Base-by-base conservation (phyloP, 306 rosid genomes). In the Canavalia gladiata region DNA sequence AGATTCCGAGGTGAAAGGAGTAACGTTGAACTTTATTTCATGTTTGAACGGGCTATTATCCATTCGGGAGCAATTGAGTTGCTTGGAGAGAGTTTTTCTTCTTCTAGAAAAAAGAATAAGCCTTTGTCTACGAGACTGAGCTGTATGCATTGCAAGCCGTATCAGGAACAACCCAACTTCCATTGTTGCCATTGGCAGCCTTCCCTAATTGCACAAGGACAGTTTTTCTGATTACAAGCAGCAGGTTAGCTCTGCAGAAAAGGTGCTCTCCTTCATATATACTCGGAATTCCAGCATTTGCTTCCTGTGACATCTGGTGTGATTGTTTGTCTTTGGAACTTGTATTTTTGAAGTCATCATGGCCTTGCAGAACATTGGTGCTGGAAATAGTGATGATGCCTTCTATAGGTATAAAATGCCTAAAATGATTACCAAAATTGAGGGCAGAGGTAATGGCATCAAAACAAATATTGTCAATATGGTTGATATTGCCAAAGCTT, bases 381-480 rank as follows among this genome's bases (percentile, higher is more conserved):
- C 85, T 55, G 66, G 56, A 56, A 86, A 86, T 37, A 75, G 84
- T 28, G 89, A 86, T 42, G 87, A 86, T 83, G 89, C 87, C 80
- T 86, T 86, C 75, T 83, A 83, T 70, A 63, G 87, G 80, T 86
- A 86, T 64, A 83, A 86, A 83, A 86, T 86, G 87, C 87, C 89
- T 37, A 86, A 8, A 79, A 86, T 86, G 89, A 72, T 83, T 64
- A 83, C 85, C 60, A 86, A 86, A 50, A 86, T 86, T 79, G 89
- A 86, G 84, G 89, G 87, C 5, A 75, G 87, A 57, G 89, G 89
- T 25, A 86, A 86, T 79, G 89, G 87, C 80, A 86, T 86, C 80
- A 86, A 83, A 77, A 86, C 89, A 0, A 86, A 86, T 65, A 4
- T 83, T 56, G 89, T 86, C 80, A 86, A 86, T 70, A 86, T 86